Evolutionary conservation across 2,329 filamentous ascomycete species (phyloP), one percentile per base, ranked within the genome.

Genomic region (Pseudofabraea citricarpa): DNA sequence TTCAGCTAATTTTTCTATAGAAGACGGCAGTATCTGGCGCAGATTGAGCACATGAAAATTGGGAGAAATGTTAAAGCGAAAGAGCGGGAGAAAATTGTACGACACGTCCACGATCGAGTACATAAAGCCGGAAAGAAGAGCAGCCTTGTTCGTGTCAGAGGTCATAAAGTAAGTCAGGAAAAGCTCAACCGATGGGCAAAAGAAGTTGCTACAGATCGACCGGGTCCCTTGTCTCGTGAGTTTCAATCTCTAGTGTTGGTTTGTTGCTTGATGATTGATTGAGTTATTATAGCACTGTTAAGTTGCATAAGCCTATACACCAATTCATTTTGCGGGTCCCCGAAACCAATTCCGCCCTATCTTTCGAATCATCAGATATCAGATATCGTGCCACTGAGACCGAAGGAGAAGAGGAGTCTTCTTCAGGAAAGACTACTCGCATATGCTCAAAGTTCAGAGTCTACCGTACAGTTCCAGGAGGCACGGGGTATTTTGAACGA

Each of bases 261-360:
- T 18, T 18, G n/a, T 35, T 27, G 8, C 24, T 27, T 27, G 13
- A 8, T 27, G 8, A 27, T 27, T 27, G n/a, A n/a, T 27, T 27
- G 8, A 24, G 46, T 27, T 6, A n/a, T 33, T 39, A 36, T 37
- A 51, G 49, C 49, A n/a, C 33, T 49, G 24, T 42, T 42, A 42
- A 49, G 47, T 24, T 22, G 27, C 26, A 44, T 52, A 13, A 52
- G 49, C 40, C 47, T 52, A 38, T 36, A 44, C 15, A 52, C 47
- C 21, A 43, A 44, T 16, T 49, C 49, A 36, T n/a, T 20, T 20
- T 33, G 5, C 23, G 41, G 27, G 13, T 27, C 40, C 40, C 24
- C 36, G 35, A 37, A 35, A 23, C 13, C 20, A 16, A 22, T 26
- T 33, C 26, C 39, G 32, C 19, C 40, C 15, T 7, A 6, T 32